Evolutionary conservation across 345 rosid species (phyloP).

Genomic region (Anacardium occidentale): DNA sequence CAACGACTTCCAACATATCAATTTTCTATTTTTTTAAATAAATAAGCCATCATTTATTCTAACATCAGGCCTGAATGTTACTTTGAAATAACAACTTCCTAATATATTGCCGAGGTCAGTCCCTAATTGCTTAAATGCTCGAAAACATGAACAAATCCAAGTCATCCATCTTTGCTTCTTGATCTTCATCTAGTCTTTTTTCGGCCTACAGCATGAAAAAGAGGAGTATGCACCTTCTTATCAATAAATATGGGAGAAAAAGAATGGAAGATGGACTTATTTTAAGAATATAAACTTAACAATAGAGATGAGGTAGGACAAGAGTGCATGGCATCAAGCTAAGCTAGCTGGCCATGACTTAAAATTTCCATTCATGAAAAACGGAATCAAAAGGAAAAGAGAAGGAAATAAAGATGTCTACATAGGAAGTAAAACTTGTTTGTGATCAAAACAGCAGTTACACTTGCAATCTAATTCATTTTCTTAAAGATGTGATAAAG

Average conservation of each 20-base stretch:
- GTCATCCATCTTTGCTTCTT: constrained; percentile 46
- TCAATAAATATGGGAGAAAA: constrained; percentile 22
- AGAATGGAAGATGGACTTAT: constrained; percentile 19
- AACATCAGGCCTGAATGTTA: constrained; percentile 8
- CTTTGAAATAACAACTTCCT: constrained; percentile 13
- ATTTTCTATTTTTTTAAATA: not conserved
- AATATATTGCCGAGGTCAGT: constrained; percentile 18
- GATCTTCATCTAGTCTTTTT: constrained; percentile 61
- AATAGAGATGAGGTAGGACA: not conserved
- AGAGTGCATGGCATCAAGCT: not conserved
- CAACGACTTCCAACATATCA: constrained; percentile 6
- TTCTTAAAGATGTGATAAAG: not conserved
- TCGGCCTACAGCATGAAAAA: constrained; percentile 69
- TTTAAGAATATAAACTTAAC: not conserved
- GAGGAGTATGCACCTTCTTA: constrained; percentile 28
- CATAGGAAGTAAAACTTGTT: not conserved
- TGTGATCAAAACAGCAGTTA: not conserved
- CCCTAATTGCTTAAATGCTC: constrained; percentile 25
- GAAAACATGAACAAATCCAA: constrained; percentile 30
- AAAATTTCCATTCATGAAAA: constrained; percentile 3
- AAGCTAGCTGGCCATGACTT: not conserved
- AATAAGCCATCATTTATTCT: not conserved
- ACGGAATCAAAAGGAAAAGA: constrained; percentile 3
- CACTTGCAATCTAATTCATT: not conserved
- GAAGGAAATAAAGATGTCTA: not conserved